Evolutionary conservation across 1,284 basidiomycete genomes (phyloP).

Genomic region (Puccinia novopanici): DNA sequence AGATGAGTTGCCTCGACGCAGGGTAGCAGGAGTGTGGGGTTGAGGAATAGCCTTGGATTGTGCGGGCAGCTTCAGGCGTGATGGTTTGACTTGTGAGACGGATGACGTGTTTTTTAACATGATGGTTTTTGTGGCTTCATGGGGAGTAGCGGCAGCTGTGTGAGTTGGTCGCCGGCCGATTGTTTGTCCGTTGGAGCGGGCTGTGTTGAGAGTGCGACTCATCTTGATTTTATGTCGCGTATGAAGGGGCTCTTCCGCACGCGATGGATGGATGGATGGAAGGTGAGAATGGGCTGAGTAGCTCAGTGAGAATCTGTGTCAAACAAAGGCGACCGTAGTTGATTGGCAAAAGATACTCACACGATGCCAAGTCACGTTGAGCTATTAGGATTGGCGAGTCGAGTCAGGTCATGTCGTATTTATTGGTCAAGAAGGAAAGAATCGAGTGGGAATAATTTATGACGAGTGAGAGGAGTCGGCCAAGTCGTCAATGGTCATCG

Average conservation of each 20-base stretch:
- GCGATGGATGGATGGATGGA: background rate
- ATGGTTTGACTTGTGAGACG: constrained; percentile 6
- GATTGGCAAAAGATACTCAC: no score
- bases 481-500: background rate
- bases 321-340: no score
- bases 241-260: no score
- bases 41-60: background rate
- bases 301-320: no score
- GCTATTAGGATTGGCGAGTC: no score
- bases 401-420: no score
- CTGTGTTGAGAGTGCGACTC: background rate
- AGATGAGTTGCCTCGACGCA: background rate
- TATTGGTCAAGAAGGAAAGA: no score
- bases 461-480: no score
- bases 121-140: background rate
- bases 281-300: background rate
- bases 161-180: background rate
- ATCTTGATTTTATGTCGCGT: no score
- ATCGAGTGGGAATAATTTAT: background rate
- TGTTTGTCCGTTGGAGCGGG: background rate
- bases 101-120: background rate
- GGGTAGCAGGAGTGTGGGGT: background rate
- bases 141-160: background rate
- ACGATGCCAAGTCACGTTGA: no score
- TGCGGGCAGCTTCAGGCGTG: background rate